These are phyloP conservation scores for Agaricus sinodeliciosus DNA, from an alignment of 768 basidiomycete genomes.

Conservation along the genomic window DNA sequence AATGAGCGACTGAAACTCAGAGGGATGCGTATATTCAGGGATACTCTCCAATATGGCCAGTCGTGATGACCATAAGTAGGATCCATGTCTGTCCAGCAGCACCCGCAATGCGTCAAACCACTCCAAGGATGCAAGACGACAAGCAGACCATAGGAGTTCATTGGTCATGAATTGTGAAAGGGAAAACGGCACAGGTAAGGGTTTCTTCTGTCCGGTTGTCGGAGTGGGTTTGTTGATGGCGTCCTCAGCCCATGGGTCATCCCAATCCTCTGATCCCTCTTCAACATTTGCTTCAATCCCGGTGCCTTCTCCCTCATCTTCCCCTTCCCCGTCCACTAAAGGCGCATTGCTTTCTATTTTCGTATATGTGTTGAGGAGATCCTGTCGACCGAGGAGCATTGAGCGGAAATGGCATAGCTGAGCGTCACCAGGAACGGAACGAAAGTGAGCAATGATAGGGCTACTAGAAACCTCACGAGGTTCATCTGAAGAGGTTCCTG, in stretches of 20 bases:
- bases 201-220: conserved; percentile 22
- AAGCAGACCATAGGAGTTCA: conserved; percentile 52
- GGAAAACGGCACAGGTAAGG: conserved; percentile 33
- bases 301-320: conserved; percentile 11
- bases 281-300: conserved; percentile 30
- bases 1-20: conserved; percentile 52
- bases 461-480: conserved; percentile 6
- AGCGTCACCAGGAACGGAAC: conserved; percentile 49
- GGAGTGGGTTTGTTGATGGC: conserved; percentile 22
- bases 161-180: conserved; percentile 60
- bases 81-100: conserved; percentile 52
- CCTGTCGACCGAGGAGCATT: conserved; percentile 60
- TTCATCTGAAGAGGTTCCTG: conserved; percentile 5
- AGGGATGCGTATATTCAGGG: conserved; percentile 67
- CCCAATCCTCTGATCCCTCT: conserved; percentile 60
- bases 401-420: conserved; percentile 59
- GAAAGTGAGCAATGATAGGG: conserved; percentile 48
- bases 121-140: conserved; percentile 57
- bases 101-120: conserved; percentile 51
- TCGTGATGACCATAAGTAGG: conserved; percentile 60
- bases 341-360: conserved; percentile 46
- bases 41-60: conserved; percentile 64
- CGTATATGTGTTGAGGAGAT: conserved; percentile 66
- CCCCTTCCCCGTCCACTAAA: conserved; percentile 20
- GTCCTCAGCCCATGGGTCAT: conserved; percentile 70